Conservation (phyloP, 164 flowering plant species). For the Magnolia sinica region DNA sequence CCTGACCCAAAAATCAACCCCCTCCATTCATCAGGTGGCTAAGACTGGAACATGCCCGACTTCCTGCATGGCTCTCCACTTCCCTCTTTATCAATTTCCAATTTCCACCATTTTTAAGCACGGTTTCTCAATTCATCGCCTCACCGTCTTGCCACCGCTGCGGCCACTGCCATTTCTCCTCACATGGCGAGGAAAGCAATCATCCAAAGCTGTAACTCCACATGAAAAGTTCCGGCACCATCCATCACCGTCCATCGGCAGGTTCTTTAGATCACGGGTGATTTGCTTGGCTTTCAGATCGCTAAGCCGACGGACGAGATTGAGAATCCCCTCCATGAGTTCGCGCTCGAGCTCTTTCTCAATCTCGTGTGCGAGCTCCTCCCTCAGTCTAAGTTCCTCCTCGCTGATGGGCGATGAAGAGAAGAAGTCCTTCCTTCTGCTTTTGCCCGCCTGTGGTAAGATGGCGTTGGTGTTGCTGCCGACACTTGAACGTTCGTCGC, state of each 20-base stretch:
- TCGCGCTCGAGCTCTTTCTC: conserved; percentile 18
- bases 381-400: conserved; percentile 12
- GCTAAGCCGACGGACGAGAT: conserved; percentile 15
- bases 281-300: conserved; percentile 15
- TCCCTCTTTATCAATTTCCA: too few relatives aligned
- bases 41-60: too few relatives aligned
- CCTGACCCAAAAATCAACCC: too few relatives aligned
- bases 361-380: conserved; percentile 13
- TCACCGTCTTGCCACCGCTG: too few relatives aligned
- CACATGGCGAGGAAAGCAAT: too few relatives aligned
- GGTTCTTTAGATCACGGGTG: background rate
- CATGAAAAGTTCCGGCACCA: background rate
- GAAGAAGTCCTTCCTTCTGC: background rate
- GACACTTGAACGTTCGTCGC: conserved; percentile 3
- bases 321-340: conserved; percentile 16
- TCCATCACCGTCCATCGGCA: background rate
- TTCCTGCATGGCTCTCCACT: too few relatives aligned
- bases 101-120: too few relatives aligned
- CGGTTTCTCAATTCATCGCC: too few relatives aligned
- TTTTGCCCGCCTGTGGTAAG: too few relatives aligned
- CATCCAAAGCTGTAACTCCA: too few relatives aligned
- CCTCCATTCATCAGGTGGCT: too few relatives aligned
- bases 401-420: background rate
- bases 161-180: too few relatives aligned
- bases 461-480: background rate